Evolutionary conservation across 768 basidiomycete species (phyloP).

Genomic region (Podaxis rugospora): DNA sequence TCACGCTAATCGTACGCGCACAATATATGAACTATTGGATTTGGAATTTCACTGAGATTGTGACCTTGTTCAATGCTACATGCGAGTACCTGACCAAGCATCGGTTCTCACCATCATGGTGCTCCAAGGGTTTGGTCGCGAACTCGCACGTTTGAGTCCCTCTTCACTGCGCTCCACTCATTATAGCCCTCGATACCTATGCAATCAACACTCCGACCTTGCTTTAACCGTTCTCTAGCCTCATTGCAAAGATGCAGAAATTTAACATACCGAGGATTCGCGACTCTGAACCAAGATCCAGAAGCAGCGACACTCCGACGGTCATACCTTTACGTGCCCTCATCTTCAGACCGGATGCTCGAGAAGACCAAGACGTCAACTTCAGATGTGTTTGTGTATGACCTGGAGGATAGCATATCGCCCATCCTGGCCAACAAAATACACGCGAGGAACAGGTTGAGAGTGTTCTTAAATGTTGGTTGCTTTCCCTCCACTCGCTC

Average conservation of each 20-base stretch:
- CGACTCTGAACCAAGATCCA: not conserved
- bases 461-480: slow-evolving; percentile 49
- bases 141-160: not conserved
- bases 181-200: not conserved
- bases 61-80: too few species aligned
- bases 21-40: not conserved
- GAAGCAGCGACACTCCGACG: slow-evolving; percentile 28
- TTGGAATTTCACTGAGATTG: not conserved
- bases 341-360: slow-evolving; percentile 77
- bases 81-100: too few species aligned
- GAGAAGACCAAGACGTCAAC: slow-evolving; percentile 60
- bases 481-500: slow-evolving; percentile 13
- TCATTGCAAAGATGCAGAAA: not conserved
- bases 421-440: slow-evolving; percentile 59
- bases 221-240: not conserved
- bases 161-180: not conserved
- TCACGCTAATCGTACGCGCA: too few species aligned
- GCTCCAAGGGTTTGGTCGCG: not conserved
- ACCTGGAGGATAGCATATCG: slow-evolving; percentile 84
- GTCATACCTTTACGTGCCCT: slow-evolving; percentile 78
- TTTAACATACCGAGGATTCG: not conserved
- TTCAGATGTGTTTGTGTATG: slow-evolving; percentile 81
- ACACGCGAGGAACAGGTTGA: slow-evolving; percentile 50
- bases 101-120: not conserved
- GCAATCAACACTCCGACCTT: not conserved